Base-by-base conservation (phyloP, 352 stramenopile species). In the Globisporangium sylvaticum region DNA sequence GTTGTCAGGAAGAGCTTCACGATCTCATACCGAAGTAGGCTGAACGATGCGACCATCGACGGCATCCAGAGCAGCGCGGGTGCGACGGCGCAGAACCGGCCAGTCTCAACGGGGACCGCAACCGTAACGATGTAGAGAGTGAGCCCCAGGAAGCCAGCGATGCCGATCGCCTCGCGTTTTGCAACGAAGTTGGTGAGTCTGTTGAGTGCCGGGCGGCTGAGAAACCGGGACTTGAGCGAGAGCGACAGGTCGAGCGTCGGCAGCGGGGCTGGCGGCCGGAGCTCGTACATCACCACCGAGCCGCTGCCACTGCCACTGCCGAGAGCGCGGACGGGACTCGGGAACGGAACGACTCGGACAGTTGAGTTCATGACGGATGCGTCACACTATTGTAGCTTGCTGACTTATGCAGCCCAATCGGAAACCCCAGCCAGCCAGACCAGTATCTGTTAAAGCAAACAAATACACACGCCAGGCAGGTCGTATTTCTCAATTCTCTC, bases 191-290 rank as follows among this genome's bases (percentile, higher is more conserved):
- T 37, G 3, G 18, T 62, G 62, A 62, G 48, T 2, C 29, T 14
- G 3, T 22, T 29, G 7, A 66, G 29, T 15, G 32, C 44, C 9
- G 20, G 32, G 6, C 12, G 62, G 18, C 62, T 55, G 18, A 73
- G 15, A 58, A 64, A 73, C 25, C 63, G 62, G 29, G 67, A 73
- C 56, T 69, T 69, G 55, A 73, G 27, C 25, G 67, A 73, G 10
- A 69, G 25, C 22, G 63, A 73, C 34, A 73, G 50, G 31, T 73
- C 57, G n/a, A 73, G 62, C 3, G 48, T 52, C 20, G 50, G 57
- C 2, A 73, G 67, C 9, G 61, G 31, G 3, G 37, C 24, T 0
- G 50, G 57, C 4, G 57, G 57, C 4, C 58, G 32, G 9, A 73
- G 56, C 50, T 66, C 63, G 22, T 70, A 67, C 22, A 62, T 56